These are phyloP conservation scores for Beauveria sp. DNA, from an alignment of 2,329 filamentous ascomycete genomes.

Conservation along the genomic window DNA sequence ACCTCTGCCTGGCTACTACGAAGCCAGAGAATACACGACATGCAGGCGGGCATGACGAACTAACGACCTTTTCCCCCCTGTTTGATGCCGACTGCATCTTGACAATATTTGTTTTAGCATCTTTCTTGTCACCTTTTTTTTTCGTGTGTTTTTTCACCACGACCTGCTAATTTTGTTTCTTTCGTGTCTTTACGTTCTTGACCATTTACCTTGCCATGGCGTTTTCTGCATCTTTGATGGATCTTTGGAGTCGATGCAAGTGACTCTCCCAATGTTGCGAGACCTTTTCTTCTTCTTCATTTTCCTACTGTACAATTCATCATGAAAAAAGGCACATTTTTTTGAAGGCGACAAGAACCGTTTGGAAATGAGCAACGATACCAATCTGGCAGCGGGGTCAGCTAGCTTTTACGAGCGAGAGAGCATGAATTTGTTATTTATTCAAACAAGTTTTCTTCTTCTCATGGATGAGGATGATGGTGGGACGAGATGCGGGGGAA, in stretches of 20 bases:
- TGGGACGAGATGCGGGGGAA: neutral
- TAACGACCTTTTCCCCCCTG: neutral
- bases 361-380: conserved; percentile 10
- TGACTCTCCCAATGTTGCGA: neutral
- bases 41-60: neutral
- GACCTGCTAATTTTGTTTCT: neutral
- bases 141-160: neutral
- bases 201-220: too few relatives aligned
- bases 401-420: neutral
- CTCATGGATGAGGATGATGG: neutral
- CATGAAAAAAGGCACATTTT: neutral
- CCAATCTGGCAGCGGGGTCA: conserved; percentile 5
- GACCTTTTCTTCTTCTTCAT: neutral
- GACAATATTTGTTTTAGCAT: neutral
- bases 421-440: neutral
- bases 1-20: neutral
- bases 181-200: too few relatives aligned
- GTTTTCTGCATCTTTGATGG: neutral
- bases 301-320: conserved; percentile 5
- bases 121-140: neutral
- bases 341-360: neutral
- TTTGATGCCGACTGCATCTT: neutral
- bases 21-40: neutral
- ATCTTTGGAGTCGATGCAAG: neutral
- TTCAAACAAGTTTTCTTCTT: neutral